Percentiles rank a stretch among this genome's conserved stretches.
Evolutionary conservation across 2,329 filamentous ascomycete species (phyloP).

Genomic region (Cladosporium sp.): DNA sequence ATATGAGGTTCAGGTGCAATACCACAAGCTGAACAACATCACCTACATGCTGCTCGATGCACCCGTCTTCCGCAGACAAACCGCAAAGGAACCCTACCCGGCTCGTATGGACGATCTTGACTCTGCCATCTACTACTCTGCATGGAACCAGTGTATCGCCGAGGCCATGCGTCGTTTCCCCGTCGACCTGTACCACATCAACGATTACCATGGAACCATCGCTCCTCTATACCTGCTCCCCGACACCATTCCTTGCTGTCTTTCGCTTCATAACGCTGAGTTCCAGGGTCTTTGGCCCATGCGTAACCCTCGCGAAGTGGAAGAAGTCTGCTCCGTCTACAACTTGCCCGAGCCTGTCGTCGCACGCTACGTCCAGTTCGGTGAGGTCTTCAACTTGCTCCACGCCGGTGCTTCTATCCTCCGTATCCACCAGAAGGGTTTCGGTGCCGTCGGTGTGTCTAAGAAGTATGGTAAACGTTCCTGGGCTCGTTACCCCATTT

Average conservation of each 20-base stretch:
- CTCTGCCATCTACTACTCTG: constrained; percentile 64
- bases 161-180: constrained; percentile 59
- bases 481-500: constrained; percentile 63
- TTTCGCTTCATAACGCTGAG: constrained; percentile 66
- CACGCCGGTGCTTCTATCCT: constrained; percentile 65
- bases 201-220: constrained; percentile 61
- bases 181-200: constrained; percentile 62
- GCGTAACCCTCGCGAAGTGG: constrained; percentile 56
- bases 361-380: constrained; percentile 61
- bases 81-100: constrained; percentile 60
- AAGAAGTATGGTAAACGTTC: constrained; percentile 66
- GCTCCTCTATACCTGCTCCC: constrained; percentile 64
- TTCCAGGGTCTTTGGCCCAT: constrained; percentile 68
- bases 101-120: constrained; percentile 66
- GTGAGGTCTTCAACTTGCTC: constrained; percentile 64
- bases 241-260: constrained; percentile 56
- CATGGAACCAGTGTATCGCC: constrained; percentile 68
- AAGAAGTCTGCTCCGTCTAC: constrained; percentile 62
- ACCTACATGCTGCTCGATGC: constrained; percentile 65
- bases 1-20: constrained; percentile 61
- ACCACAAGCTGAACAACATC: constrained; percentile 61
- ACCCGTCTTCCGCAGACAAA: constrained; percentile 62
- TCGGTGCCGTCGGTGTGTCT: constrained; percentile 64
- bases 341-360: constrained; percentile 57
- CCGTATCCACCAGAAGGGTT: constrained; percentile 63